Percentiles rank a stretch among this genome's conserved stretches.
phyloP scores from a whole-genome alignment of 345 rosid species.

The Theobroma cacao region DNA sequence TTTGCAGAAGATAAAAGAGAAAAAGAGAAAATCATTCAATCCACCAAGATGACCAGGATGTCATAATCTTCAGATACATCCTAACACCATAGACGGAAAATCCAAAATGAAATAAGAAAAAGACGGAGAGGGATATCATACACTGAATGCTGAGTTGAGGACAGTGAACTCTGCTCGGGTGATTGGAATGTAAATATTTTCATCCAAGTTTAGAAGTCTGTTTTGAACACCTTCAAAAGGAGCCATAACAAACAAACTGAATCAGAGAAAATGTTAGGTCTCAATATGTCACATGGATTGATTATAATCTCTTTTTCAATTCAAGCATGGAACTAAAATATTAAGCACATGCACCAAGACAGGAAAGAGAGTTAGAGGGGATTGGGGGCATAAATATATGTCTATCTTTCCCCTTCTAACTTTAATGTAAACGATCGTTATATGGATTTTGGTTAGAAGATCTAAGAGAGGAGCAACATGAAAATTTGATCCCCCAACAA shows the following conservation, averaged over 20 bases:
- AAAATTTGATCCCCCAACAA: neutral
- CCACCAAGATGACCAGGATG: neutral
- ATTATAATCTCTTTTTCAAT: neutral
- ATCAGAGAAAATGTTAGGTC: slow-evolving; percentile 2
- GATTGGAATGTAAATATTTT: slow-evolving; percentile 76
- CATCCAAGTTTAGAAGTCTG: slow-evolving; percentile 72
- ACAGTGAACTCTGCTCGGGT: slow-evolving; percentile 79
- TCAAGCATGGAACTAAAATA: too few relatives aligned
- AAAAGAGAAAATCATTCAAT: neutral
- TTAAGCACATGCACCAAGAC: neutral
- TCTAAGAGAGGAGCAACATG: neutral
- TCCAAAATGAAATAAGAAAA: neutral
- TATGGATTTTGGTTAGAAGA: neutral
- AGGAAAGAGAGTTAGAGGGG: neutral
- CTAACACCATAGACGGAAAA: neutral
- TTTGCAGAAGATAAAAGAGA: neutral
- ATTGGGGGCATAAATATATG: too few relatives aligned
- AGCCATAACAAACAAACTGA: slow-evolving; percentile 17
- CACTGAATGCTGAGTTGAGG: slow-evolving; percentile 72
- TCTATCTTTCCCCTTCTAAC: neutral
- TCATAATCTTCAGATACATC: neutral
- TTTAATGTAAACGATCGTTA: neutral
- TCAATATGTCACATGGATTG: neutral
- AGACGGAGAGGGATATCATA: slow-evolving; percentile 31
- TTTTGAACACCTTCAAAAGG: slow-evolving; percentile 72